Evolutionary conservation across 2,329 filamentous ascomycete genomes (phyloP).

Genomic region (Aspergillus candidus): DNA sequence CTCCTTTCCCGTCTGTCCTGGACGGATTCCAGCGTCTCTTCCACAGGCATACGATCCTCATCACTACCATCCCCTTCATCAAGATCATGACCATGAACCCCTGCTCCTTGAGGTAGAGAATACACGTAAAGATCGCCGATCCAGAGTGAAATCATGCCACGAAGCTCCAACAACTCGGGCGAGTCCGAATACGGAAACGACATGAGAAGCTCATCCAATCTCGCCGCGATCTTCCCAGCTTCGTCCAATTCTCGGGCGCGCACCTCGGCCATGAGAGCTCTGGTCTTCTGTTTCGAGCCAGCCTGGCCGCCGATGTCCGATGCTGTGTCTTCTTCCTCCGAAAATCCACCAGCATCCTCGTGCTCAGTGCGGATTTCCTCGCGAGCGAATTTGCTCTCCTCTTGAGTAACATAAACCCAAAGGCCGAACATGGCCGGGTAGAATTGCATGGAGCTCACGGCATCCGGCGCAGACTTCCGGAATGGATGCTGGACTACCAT

Average conservation of each 20-base stretch:
- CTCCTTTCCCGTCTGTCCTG: conserved; percentile 26
- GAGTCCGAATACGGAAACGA: conserved; percentile 66
- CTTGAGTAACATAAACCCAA: conserved; percentile 70
- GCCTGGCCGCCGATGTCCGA: conserved; percentile 15
- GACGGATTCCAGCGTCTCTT: conserved; percentile 22
- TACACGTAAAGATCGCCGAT: conserved; percentile 58
- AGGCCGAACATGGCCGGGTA: conserved; percentile 74
- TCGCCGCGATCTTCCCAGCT: conserved; percentile 58
- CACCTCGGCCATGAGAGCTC: conserved; percentile 29
- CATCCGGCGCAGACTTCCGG: conserved; percentile 53
- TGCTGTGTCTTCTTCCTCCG: conserved; percentile 27
- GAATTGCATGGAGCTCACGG: conserved; percentile 65
- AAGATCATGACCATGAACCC: not conserved
- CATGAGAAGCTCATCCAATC: conserved; percentile 66
- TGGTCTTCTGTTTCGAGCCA: conserved; percentile 33
- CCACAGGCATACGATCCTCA: conserved; percentile 13
- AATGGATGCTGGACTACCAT: conserved; percentile 73
- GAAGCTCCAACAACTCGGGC: conserved; percentile 59
- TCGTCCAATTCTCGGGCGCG: conserved; percentile 50
- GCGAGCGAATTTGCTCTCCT: conserved; percentile 49
- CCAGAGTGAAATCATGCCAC: conserved; percentile 70
- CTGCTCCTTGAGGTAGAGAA: conserved; percentile 21
- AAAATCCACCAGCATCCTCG: conserved; percentile 21
- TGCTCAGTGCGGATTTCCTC: conserved; percentile 29
- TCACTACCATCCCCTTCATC: conserved; percentile 10